Percentiles rank a stretch among this genome's conserved stretches.
phyloP scores from a whole-genome alignment of 2,329 filamentous ascomycete species.

The Monosporascus ibericus region DNA sequence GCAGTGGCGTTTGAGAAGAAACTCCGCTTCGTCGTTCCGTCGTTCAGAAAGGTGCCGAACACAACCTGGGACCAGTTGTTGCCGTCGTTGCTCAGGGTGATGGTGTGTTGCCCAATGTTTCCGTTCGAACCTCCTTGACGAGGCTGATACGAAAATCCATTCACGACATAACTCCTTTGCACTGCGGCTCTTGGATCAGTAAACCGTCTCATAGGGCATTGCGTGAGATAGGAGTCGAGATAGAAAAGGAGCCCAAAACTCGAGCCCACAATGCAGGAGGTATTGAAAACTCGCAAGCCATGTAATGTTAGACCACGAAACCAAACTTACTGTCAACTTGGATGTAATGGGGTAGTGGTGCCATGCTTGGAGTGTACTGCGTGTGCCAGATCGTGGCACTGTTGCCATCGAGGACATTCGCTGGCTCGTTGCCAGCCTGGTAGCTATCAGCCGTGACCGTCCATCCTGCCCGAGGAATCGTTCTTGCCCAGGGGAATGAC shows the following conservation, averaged over 20 bases:
- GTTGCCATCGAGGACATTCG: slow-evolving; percentile 24
- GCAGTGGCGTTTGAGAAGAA: slow-evolving; percentile 25
- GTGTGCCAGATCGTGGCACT: slow-evolving; percentile 25
- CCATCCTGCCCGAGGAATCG: slow-evolving; percentile 20
- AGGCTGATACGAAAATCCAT: slow-evolving; percentile 24
- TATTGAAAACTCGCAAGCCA: background rate
- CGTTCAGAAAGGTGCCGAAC: slow-evolving; percentile 23
- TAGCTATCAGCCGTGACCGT: slow-evolving; percentile 22
- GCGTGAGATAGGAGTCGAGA: background rate
- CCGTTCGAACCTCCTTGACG: slow-evolving; percentile 23
- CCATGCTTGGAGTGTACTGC: slow-evolving; percentile 9
- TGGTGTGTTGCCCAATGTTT: slow-evolving; percentile 22
- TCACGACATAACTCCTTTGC: slow-evolving; percentile 18
- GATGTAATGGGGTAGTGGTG: slow-evolving; percentile 22
- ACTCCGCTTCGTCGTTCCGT: slow-evolving; percentile 23
- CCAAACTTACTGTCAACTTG: slow-evolving; percentile 18
- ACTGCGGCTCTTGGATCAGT: slow-evolving; percentile 1
- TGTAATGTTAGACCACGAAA: background rate
- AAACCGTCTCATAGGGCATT: background rate
- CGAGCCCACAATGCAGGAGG: too few relatives aligned
- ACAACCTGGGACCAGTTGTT: slow-evolving; percentile 21
- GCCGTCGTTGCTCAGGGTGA: slow-evolving; percentile 23
- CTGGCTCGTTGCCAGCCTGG: slow-evolving; percentile 21
- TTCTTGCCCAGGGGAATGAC: slow-evolving; percentile 11
- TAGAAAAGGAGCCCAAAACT: too few relatives aligned